phyloP scores from a whole-genome alignment of 2,329 filamentous ascomycete genomes.

The Trichoderma hamatum region DNA sequence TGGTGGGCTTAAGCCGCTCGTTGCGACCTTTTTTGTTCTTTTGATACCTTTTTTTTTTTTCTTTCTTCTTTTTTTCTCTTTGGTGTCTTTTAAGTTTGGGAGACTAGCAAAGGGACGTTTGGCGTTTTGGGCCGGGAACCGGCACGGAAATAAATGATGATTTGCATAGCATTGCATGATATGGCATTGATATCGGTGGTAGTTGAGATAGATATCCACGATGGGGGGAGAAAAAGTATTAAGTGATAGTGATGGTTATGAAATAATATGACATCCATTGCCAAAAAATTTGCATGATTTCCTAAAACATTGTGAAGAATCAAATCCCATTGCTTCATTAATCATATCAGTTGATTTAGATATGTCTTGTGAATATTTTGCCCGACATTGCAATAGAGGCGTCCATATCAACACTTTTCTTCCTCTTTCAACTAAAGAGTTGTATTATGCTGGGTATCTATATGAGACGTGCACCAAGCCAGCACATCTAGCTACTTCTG shows the following conservation, averaged over 20 bases:
- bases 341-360: not conserved
- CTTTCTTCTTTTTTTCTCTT: not conserved
- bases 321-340: not conserved
- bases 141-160: not conserved
- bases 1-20: conserved; percentile 63
- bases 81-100: not conserved
- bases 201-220: not conserved
- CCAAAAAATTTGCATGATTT: not conserved
- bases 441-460: not conserved
- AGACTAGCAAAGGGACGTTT: not conserved
- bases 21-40: not conserved
- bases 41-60: not conserved
- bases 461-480: not conserved
- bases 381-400: too few relatives aligned
- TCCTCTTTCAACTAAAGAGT: not conserved
- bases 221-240: not conserved
- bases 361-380: not conserved
- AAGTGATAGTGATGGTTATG: not conserved
- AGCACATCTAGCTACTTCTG: not conserved
- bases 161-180: not conserved
- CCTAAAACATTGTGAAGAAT: not conserved
- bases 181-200: conserved; percentile 5
- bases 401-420: not conserved
- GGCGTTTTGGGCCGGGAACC: conserved; percentile 7
- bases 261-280: not conserved